Evolutionary conservation across 73 alveolate genomes (phyloP).

Genomic region (Paramecium pentaurelia): DNA sequence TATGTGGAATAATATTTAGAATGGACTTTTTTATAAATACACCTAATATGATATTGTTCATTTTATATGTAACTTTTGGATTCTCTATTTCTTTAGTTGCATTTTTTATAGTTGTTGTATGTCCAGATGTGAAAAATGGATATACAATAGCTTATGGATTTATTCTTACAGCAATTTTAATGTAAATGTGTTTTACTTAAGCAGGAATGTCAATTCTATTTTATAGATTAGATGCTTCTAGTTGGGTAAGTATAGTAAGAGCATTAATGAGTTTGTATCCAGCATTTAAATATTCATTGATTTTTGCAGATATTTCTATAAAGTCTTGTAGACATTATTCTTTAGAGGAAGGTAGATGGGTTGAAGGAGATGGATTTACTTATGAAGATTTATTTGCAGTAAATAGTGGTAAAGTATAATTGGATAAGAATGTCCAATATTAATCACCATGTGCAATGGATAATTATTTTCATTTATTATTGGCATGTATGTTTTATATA

Average conservation of each 20-base stretch:
- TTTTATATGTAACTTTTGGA: constrained; percentile 55
- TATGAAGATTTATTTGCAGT: constrained; percentile 42
- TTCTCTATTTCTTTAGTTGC: constrained; percentile 56
- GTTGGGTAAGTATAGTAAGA: constrained; percentile 49
- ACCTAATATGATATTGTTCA: constrained; percentile 64
- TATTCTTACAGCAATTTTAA: constrained; percentile 56
- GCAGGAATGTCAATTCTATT: constrained; percentile 50
- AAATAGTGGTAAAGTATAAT: constrained; percentile 29
- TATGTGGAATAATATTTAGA: constrained; percentile 47
- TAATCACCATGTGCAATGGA: constrained; percentile 36
- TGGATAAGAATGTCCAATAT: neutral
- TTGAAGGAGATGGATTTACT: constrained; percentile 62
- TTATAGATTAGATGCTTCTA: constrained; percentile 53
- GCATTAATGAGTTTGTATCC: constrained; percentile 61
- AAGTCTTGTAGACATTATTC: constrained; percentile 63
- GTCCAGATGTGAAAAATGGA: constrained; percentile 61
- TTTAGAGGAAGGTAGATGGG: constrained; percentile 59
- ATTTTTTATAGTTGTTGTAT: constrained; percentile 56
- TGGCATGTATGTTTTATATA: neutral
- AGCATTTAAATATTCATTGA: constrained; percentile 62
- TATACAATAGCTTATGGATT: constrained; percentile 67
- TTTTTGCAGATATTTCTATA: constrained; percentile 58
- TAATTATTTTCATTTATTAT: neutral
- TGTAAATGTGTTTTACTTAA: constrained; percentile 62
- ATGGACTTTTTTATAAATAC: constrained; percentile 67